Conservation (phyloP, 345 rosid species). For the Ricinus communis region DNA sequence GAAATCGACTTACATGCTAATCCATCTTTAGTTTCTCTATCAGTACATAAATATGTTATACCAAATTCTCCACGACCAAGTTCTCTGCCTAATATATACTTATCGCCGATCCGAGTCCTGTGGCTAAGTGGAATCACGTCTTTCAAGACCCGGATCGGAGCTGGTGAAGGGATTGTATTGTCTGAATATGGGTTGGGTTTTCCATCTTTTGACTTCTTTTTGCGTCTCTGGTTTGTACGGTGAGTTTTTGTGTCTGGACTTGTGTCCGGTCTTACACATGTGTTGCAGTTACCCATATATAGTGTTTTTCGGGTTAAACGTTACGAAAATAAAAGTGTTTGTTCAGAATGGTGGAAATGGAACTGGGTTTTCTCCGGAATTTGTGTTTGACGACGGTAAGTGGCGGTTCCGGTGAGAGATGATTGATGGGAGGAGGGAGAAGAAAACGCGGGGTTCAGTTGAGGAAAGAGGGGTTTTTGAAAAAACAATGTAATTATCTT, state of each 20-base stretch:
- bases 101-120: conserved; percentile 73
- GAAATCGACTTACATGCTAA: conserved; percentile 91
- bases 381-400: neutral
- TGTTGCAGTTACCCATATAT: conserved; percentile 96
- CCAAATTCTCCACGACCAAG: conserved; percentile 97
- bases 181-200: conserved; percentile 61
- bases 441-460: conserved; percentile 68
- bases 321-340: neutral
- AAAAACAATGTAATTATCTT: conserved; percentile 8
- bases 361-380: neutral
- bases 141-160: conserved; percentile 69
- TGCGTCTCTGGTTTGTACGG: conserved; percentile 24
- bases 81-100: conserved; percentile 81
- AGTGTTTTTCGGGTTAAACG: neutral
- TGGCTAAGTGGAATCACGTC: conserved; percentile 60
- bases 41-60: conserved; percentile 86
- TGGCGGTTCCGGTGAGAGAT: neutral
- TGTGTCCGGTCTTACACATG: conserved; percentile 64
- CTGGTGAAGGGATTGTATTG: conserved; percentile 42
- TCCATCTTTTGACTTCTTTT: conserved; percentile 36
- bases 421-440: conserved; percentile 7
- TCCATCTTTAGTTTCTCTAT: conserved; percentile 64
- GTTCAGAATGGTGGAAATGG: neutral
- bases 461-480: conserved; percentile 41
- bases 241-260: conserved; percentile 21